Conservation (phyloP, 2,329 filamentous ascomycete genomes). For the Neonectria ditissima region DNA sequence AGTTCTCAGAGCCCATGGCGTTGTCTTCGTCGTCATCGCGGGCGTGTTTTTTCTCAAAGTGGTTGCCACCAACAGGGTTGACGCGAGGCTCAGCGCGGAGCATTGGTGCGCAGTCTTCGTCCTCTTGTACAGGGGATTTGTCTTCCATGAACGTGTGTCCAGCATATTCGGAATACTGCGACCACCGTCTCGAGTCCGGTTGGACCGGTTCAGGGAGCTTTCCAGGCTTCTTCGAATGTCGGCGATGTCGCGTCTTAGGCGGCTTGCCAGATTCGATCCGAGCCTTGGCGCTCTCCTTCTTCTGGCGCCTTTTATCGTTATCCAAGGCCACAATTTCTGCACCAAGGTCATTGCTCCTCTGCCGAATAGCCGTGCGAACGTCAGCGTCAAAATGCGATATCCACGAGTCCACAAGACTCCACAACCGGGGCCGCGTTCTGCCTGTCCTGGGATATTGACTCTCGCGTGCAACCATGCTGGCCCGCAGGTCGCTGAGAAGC, state of each 20-base stretch:
- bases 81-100: background rate
- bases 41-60: background rate
- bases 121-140: background rate
- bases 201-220: slow-evolving; percentile 1
- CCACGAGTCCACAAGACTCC: slow-evolving; percentile 58
- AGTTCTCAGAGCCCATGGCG: slow-evolving; percentile 21
- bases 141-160: background rate
- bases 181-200: background rate
- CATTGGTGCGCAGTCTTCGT: background rate
- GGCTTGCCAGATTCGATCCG: background rate
- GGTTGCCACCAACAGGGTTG: no score
- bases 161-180: background rate
- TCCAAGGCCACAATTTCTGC: slow-evolving; percentile 22
- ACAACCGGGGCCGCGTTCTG: slow-evolving; percentile 49
- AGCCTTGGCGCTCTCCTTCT: slow-evolving; percentile 2
- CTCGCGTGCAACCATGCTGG: slow-evolving; percentile 56
- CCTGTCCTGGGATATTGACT: slow-evolving; percentile 31
- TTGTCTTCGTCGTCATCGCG: slow-evolving; percentile 6
- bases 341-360: slow-evolving; percentile 29
- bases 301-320: slow-evolving; percentile 8
- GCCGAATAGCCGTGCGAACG: slow-evolving; percentile 16
- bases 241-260: background rate
- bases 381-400: slow-evolving; percentile 49
- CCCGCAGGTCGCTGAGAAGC: slow-evolving; percentile 59
- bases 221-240: background rate